These are phyloP conservation scores for Leucosporidium creatinivorum DNA, from an alignment of 768 basidiomycete species.

Conservation along the genomic window DNA sequence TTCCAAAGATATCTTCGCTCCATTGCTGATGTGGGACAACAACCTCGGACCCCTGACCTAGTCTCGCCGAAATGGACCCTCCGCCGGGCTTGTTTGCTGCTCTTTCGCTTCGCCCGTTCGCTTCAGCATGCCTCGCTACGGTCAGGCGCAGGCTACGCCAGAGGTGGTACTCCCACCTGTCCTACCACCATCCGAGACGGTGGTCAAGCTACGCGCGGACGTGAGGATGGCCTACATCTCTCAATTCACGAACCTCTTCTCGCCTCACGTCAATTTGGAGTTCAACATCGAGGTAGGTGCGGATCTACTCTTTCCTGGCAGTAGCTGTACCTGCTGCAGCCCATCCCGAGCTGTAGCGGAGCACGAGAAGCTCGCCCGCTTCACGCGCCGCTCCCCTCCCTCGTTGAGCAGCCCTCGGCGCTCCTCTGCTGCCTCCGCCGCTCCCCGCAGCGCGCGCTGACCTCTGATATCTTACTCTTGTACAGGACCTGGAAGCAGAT, in stretches of 20 bases:
- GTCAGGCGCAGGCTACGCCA: background rate
- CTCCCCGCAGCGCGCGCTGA: background rate
- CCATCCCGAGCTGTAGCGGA: background rate
- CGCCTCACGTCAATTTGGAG: constrained; percentile 11
- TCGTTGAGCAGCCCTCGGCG: background rate
- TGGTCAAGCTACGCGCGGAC: background rate
- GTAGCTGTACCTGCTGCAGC: background rate
- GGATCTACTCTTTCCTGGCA: no score
- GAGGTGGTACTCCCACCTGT: background rate
- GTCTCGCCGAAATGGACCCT: no score
- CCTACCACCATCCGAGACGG: background rate
- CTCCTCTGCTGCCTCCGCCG: no score
- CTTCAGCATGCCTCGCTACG: no score
- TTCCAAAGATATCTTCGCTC: no score
- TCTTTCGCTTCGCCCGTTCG: no score
- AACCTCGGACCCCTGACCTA: no score
- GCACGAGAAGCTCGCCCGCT: background rate
- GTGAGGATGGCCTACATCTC: background rate
- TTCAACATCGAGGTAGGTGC: constrained; percentile 26
- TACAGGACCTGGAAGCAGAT: constrained; percentile 29
- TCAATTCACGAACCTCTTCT: constrained; percentile 26
- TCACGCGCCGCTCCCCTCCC: background rate
- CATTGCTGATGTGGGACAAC: no score
- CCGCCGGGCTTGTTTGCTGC: no score
- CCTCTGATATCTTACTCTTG: no score